Percentiles rank a stretch among this genome's conserved stretches.
These are phyloP conservation scores for Leptomonas seymouri DNA, from an alignment of 208 protist species.

Conservation along the genomic window DNA sequence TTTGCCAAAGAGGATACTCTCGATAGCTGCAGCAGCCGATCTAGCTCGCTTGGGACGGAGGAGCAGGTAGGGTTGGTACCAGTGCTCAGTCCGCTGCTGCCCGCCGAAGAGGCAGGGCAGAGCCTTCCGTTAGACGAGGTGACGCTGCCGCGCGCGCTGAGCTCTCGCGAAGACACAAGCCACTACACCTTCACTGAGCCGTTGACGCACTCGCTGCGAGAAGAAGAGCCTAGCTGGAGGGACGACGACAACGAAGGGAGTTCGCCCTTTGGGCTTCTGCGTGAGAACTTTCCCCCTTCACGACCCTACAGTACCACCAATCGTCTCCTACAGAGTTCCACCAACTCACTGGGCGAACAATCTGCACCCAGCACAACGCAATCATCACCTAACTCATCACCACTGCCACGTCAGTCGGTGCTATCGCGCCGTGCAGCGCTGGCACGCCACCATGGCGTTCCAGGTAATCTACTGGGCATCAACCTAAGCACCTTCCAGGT, in stretches of 20 bases:
- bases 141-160: constrained; percentile 8
- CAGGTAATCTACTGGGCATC: neutral
- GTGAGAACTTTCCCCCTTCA: neutral
- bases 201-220: constrained; percentile 1
- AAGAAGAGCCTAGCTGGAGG: neutral
- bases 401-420: constrained; percentile 15
- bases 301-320: constrained; percentile 6
- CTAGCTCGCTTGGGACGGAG: constrained; percentile 29
- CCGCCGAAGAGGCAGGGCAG: neutral
- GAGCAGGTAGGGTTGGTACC: constrained; percentile 32
- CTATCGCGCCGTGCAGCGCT: constrained; percentile 11
- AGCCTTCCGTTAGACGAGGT: neutral
- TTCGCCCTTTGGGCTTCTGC: constrained; percentile 1
- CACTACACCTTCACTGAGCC: constrained; percentile 8
- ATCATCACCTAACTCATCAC: constrained; percentile 7
- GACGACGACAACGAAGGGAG: neutral
- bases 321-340: neutral
- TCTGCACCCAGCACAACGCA: constrained; percentile 8
- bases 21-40: constrained; percentile 26
- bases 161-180: neutral
- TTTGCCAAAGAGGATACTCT: constrained; percentile 7
- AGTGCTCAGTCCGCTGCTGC: constrained; percentile 28
- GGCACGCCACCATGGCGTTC: constrained; percentile 2
- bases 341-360: constrained; percentile 4
- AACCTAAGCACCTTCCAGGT: constrained; percentile 8